Conservation (phyloP, 1,284 basidiomycete genomes). For the Cryptococcus floricola region DNA sequence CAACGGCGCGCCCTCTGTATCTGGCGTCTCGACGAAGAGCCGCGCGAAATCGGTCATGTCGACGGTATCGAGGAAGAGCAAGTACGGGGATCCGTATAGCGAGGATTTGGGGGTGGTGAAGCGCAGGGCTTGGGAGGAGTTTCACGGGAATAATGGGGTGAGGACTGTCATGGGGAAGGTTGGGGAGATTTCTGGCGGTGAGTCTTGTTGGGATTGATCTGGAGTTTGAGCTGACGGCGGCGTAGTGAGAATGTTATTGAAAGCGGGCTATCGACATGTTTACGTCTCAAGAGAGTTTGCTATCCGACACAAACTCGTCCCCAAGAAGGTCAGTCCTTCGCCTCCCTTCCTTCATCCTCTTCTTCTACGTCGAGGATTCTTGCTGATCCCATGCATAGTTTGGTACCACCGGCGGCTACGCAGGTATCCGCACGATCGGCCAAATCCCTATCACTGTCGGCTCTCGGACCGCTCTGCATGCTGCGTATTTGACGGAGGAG, state of each 20-base stretch:
- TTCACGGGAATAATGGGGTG: conserved; percentile 87
- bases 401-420: conserved; percentile 42
- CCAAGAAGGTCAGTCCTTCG: conserved; percentile 49
- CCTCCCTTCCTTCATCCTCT: background rate
- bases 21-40: conserved; percentile 12
- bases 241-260: conserved; percentile 84
- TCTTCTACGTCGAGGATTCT: background rate
- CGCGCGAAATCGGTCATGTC: conserved; percentile 19
- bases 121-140: conserved; percentile 50
- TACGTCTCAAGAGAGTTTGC: conserved; percentile 96
- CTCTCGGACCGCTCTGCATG: conserved; percentile 51
- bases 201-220: background rate
- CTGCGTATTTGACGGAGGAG: conserved; percentile 75
- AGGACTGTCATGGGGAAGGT: conserved; percentile 87
- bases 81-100: conserved; percentile 43
- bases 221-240: background rate
- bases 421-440: conserved; percentile 58
- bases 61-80: conserved; percentile 31
- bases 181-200: conserved; percentile 81
- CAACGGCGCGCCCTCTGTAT: conserved; percentile 8
- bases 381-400: conserved; percentile 22
- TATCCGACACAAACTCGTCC: conserved; percentile 81
- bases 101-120: conserved; percentile 41
- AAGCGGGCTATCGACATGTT: conserved; percentile 88
- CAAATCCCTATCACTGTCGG: conserved; percentile 63